These are phyloP conservation scores for Daedaleopsis nitida DNA, from an alignment of 768 basidiomycete genomes.

Conservation along the genomic window DNA sequence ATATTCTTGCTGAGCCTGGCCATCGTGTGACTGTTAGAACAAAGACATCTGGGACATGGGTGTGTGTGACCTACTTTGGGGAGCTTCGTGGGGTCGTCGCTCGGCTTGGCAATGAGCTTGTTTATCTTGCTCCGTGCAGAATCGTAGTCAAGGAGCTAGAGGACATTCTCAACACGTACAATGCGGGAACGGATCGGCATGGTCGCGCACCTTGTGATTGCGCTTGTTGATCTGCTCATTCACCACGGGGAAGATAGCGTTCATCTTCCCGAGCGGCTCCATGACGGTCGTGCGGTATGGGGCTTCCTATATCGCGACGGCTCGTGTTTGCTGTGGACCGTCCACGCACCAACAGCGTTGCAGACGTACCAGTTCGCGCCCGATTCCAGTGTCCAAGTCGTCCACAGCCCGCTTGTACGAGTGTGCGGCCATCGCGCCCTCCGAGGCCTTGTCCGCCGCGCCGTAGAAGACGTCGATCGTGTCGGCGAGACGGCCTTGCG, in stretches of 20 bases:
- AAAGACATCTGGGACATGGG: neutral
- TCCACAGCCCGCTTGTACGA: constrained; percentile 95
- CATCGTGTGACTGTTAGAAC: neutral
- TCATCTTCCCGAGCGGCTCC: constrained; percentile 96
- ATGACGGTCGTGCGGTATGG: constrained; percentile 95
- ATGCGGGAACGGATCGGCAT: neutral
- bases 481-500: constrained; percentile 92
- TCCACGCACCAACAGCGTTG: neutral
- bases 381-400: constrained; percentile 85
- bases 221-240: constrained; percentile 94
- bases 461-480: constrained; percentile 93
- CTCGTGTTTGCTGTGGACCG: neutral
- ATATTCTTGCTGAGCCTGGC: constrained; percentile 90
- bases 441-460: constrained; percentile 79
- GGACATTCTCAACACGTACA: neutral
- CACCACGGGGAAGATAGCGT: constrained; percentile 89
- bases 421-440: constrained; percentile 95
- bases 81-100: constrained; percentile 89
- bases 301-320: constrained; percentile 60
- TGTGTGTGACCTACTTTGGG: constrained; percentile 60
- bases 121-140: constrained; percentile 87
- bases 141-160: constrained; percentile 92
- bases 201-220: constrained; percentile 81
- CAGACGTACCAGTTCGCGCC: constrained; percentile 77
- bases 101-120: constrained; percentile 89